These are phyloP conservation scores for Pezicula carpinea DNA, from an alignment of 2,329 filamentous ascomycete genomes.

Conservation along the genomic window DNA sequence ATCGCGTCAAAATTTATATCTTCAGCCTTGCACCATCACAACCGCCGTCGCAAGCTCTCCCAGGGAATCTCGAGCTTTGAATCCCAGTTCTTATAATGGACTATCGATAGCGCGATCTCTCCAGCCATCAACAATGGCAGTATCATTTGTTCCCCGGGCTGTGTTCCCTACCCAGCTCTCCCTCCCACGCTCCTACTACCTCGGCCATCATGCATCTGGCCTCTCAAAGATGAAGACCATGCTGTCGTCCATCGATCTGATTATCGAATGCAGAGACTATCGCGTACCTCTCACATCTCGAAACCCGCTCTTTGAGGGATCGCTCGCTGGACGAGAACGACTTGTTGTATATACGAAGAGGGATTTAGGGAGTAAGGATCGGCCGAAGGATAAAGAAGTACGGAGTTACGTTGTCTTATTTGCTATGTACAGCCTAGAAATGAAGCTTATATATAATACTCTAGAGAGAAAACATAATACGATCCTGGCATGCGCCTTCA, in stretches of 20 bases:
- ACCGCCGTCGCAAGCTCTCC: not conserved
- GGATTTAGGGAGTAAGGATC: conserved; percentile 58
- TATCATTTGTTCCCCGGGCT: conserved; percentile 65
- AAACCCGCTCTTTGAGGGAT: conserved; percentile 83
- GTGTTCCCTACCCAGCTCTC: conserved; percentile 67
- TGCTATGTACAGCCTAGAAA: conserved; percentile 13
- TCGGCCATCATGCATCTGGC: conserved; percentile 85
- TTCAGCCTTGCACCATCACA: not conserved
- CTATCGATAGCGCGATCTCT: not conserved
- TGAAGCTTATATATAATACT: not conserved
- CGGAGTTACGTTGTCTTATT: conserved; percentile 9
- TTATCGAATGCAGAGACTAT: conserved; percentile 93
- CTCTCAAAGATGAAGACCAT: conserved; percentile 77
- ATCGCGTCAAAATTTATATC: not conserved
- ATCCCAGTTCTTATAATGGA: not conserved
- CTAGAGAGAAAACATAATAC: conserved; percentile 46
- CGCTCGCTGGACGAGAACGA: conserved; percentile 66
- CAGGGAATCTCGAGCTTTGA: not conserved
- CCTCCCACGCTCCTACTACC: conserved; percentile 85
- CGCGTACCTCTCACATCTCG: conserved; percentile 83
- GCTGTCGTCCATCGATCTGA: conserved; percentile 75
- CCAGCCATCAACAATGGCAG: conserved; percentile 5
- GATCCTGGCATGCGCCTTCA: conserved; percentile 47
- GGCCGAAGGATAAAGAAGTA: conserved; percentile 37
- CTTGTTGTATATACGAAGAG: conserved; percentile 89